Evolutionary conservation across 257 asterid species (phyloP).

Genomic region (Echium plantagineum): DNA sequence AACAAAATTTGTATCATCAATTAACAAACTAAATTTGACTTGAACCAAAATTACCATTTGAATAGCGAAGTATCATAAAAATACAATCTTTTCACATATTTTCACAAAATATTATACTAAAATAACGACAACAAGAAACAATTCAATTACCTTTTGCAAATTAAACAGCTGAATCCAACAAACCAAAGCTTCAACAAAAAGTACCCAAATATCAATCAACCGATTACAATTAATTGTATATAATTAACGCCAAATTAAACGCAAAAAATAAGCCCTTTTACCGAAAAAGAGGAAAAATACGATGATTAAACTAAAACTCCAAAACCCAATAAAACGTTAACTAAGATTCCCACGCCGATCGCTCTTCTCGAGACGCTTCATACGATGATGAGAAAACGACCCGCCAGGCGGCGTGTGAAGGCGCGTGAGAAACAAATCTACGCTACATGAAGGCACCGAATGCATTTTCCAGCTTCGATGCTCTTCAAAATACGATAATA

Average conservation of each 20-base stretch:
- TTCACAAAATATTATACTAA: no score
- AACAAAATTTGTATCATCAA: no score
- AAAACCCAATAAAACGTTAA: constrained; percentile 30
- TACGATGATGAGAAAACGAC: constrained; percentile 49
- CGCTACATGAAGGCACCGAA: constrained; percentile 55
- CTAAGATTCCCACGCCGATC: constrained; percentile 73
- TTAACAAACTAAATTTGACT: no score
- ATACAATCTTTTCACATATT: no score
- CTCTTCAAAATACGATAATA: no score
- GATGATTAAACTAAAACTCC: neutral
- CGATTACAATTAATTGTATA: no score
- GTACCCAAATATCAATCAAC: neutral
- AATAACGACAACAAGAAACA: no score
- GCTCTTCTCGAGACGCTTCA: constrained; percentile 53
- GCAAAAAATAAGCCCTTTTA: constrained; percentile 1
- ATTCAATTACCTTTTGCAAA: neutral
- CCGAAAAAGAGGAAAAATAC: neutral
- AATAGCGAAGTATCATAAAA: no score
- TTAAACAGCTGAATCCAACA: neutral
- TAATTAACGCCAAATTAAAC: no score
- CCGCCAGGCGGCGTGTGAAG: constrained; percentile 43
- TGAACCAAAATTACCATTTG: no score
- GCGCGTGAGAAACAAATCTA: constrained; percentile 18
- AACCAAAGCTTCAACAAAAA: neutral
- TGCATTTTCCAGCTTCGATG: constrained; percentile 60